phyloP scores from a whole-genome alignment of 768 basidiomycete species.

The Agaricus subrufescens region DNA sequence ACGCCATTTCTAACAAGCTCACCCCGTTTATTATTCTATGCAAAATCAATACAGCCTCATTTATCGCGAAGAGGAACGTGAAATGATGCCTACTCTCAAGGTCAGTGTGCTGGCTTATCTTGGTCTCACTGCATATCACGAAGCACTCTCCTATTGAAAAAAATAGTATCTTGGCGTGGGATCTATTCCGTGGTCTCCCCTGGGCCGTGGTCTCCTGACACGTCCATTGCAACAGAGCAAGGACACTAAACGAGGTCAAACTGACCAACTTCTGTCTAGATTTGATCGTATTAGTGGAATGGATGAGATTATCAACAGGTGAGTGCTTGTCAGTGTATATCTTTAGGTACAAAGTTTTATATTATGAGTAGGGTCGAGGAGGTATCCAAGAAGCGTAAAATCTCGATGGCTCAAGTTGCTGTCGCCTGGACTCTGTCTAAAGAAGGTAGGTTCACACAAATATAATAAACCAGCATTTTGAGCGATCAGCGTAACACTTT shows the following conservation, averaged over 20 bases:
- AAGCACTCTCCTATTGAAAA: too few relatives aligned
- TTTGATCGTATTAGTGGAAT: constrained; percentile 22
- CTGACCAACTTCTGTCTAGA: constrained; percentile 27
- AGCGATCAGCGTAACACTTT: not conserved
- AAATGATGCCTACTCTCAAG: constrained; percentile 59
- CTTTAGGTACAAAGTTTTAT: not conserved
- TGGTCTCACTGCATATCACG: too few relatives aligned
- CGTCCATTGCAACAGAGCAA: constrained; percentile 26
- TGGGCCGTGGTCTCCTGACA: constrained; percentile 47
- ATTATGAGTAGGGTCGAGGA: constrained; percentile 39
- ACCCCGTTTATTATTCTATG: constrained; percentile 62
- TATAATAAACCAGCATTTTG: not conserved
- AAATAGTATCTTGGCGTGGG: constrained; percentile 48
- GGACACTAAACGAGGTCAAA: constrained; percentile 33
- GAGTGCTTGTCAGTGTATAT: constrained; percentile 8
- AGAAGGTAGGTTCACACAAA: constrained; percentile 22
- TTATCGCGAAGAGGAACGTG: constrained; percentile 63
- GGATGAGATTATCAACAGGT: constrained; percentile 35
- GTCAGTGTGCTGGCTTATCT: constrained; percentile 16
- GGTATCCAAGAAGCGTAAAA: constrained; percentile 45
- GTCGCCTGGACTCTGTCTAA: constrained; percentile 48
- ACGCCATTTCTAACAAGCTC: constrained; percentile 52
- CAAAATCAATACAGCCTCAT: constrained; percentile 61
- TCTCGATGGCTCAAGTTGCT: constrained; percentile 55
- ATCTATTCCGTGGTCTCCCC: constrained; percentile 55